Conservation (phyloP, 208 protist species). For the Tritrichomonas musculus region DNA sequence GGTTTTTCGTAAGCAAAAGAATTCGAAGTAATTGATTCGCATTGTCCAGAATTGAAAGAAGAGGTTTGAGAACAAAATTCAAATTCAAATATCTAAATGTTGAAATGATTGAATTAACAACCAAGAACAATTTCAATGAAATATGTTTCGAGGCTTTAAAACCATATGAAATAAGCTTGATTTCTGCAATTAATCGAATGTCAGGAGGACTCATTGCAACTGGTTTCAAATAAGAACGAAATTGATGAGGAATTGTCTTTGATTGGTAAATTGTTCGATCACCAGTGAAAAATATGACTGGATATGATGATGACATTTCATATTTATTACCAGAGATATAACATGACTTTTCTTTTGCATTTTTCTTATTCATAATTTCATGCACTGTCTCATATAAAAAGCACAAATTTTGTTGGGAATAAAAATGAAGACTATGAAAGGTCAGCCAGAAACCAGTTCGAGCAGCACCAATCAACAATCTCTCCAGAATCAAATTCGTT, state of each 20-base stretch:
- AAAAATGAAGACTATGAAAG: background rate
- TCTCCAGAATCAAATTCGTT: background rate
- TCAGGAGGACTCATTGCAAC: background rate
- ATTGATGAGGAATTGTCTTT: background rate
- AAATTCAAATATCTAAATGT: background rate
- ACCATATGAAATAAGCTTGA: background rate
- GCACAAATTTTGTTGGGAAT: background rate
- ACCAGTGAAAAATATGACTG: background rate
- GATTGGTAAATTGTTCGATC: background rate
- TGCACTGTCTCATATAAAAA: background rate
- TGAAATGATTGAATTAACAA: background rate
- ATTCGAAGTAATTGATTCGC: background rate
- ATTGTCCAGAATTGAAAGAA: background rate
- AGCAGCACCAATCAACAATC: background rate
- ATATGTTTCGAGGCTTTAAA: background rate
- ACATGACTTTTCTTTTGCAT: background rate
- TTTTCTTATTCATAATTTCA: background rate
- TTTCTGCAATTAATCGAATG: background rate
- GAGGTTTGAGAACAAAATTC: background rate
- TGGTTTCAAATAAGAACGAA: background rate
- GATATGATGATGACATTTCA: background rate
- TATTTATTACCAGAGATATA: background rate
- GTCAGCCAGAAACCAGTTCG: background rate
- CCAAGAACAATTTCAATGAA: background rate
- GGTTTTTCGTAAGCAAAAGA: background rate